These are phyloP conservation scores for Blastomyces gilchristii DNA, from an alignment of 2,329 filamentous ascomycete species.

Conservation along the genomic window DNA sequence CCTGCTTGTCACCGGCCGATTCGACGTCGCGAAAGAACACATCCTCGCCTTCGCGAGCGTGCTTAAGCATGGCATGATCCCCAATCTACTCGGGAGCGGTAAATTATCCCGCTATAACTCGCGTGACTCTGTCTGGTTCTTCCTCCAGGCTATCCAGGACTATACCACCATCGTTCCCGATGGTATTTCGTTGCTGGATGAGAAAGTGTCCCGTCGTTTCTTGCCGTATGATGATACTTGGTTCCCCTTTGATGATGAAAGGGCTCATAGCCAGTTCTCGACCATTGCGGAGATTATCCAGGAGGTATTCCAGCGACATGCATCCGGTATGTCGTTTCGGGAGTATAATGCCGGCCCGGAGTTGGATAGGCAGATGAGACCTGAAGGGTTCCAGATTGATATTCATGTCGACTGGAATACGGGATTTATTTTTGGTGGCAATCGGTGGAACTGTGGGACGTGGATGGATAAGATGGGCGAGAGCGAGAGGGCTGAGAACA, in stretches of 20 bases:
- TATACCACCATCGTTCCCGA: conserved; percentile 74
- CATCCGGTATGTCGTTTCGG: conserved; percentile 77
- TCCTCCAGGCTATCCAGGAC: conserved; percentile 90
- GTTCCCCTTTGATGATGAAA: conserved; percentile 69
- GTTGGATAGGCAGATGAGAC: conserved; percentile 86
- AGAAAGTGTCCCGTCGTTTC: conserved; percentile 73
- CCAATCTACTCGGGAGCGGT: conserved; percentile 80
- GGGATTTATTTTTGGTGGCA: conserved; percentile 88
- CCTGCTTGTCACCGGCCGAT: conserved; percentile 82
- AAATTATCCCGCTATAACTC: conserved; percentile 88
- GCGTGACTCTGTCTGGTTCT: conserved; percentile 95
- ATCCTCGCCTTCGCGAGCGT: conserved; percentile 92
- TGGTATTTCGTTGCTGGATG: conserved; percentile 61
- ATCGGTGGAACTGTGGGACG: conserved; percentile 88
- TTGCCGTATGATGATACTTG: conserved; percentile 92
- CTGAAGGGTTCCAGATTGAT: conserved; percentile 84
- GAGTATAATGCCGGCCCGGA: conserved; percentile 86
- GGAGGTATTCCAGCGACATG: conserved; percentile 86
- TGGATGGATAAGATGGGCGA: conserved; percentile 99
- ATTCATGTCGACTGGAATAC: conserved; percentile 85
- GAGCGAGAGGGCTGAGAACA: conserved; percentile 77
- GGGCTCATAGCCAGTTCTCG: conserved; percentile 76
- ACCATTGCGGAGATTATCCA: conserved; percentile 84
- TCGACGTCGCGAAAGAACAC: conserved; percentile 81
- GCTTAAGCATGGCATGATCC: conserved; percentile 96